Conservation (phyloP, 495 filamentous ascomycete genomes). For the Aspergillus mulundensis region DNA sequence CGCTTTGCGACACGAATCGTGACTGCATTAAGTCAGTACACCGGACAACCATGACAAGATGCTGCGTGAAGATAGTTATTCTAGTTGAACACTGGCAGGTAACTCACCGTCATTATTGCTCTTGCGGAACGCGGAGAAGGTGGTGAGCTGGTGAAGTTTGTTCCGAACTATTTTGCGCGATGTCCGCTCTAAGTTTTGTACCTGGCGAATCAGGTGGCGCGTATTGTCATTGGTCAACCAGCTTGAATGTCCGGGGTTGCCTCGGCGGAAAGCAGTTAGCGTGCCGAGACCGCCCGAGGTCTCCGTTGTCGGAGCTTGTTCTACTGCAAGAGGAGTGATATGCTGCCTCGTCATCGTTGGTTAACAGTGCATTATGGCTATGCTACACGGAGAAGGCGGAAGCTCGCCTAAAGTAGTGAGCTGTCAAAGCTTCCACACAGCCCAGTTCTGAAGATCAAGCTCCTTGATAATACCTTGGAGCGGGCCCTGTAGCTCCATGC, state of each 20-base stretch:
- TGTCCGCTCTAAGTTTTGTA: neutral
- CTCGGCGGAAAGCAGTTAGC: neutral
- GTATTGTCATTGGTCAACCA: constrained; percentile 24
- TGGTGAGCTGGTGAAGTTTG: neutral
- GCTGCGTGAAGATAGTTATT: too few relatives aligned
- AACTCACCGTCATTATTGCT: constrained; percentile 11
- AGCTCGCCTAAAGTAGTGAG: neutral
- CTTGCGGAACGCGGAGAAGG: constrained; percentile 6
- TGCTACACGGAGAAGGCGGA: neutral
- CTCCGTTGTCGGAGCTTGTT: constrained; percentile 14
- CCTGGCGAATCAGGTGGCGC: constrained; percentile 13
- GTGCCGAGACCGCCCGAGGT: too few relatives aligned
- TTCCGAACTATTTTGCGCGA: neutral
- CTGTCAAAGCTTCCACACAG: constrained; percentile 58
- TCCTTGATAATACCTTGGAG: constrained; percentile 52
- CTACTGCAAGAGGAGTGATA: neutral
- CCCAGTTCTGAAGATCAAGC: constrained; percentile 52
- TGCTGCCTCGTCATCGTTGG: neutral
- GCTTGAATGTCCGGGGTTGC: neutral
- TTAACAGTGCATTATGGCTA: neutral
- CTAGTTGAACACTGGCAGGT: neutral
- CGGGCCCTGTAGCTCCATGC: constrained; percentile 67
- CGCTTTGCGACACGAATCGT: constrained; percentile 28
- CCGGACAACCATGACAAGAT: too few relatives aligned
- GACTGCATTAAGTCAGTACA: constrained; percentile 22